Evolutionary conservation across 208 protist genomes (phyloP), one percentile per base, ranked within the genome.

Genomic region (Trypanosoma boissoni): DNA sequence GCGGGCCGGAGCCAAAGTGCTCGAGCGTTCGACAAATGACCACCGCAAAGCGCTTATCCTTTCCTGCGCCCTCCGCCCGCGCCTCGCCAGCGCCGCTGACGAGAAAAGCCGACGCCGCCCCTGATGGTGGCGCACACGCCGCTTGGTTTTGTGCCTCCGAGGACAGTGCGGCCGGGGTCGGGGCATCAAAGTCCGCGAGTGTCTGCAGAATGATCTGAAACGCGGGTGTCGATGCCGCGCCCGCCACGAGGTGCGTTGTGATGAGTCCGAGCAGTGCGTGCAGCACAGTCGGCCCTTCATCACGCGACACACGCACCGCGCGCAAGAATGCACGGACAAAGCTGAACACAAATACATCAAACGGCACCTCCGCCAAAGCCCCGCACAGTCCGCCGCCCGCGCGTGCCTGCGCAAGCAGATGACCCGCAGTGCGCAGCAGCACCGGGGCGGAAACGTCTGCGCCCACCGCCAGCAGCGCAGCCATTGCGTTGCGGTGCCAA

Each of bases 1-100:
- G 56, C 29, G 68, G 29, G 12, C 26, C 43, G 28, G 50, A 16
- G 4, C 24, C 29, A 28, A 77, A 44, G 7, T 55, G 45, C 49
- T 84, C 78, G 18, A 80, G 27, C 9, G 75, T 52, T 49, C 65
- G 68, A 51, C 68, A 76, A 43, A 84, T 54, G 16, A 72, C 36
- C 14, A 65, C 58, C 0, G 59, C 31, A 58, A 62, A 76, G 49
- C 60, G 59, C 28, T 58, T 62, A 45, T 68, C 73, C 26, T 59
- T 68, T 24, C 51, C 60, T 50, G 24, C 34, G 14, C 32, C 60
- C 23, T 23, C 26, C 26, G 37, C 28, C 21, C 2, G 8, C 7
- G 2, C 36, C 26, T 16, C 29, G 2, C 32, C 60, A 10, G n/a
- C n/a, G 34, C 12, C 18, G 32, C 14, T n/a, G 4, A 7, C n/a